Evolutionary conservation across 148 eudicot genomes (phyloP).

Genomic region (Arbutus unedo): DNA sequence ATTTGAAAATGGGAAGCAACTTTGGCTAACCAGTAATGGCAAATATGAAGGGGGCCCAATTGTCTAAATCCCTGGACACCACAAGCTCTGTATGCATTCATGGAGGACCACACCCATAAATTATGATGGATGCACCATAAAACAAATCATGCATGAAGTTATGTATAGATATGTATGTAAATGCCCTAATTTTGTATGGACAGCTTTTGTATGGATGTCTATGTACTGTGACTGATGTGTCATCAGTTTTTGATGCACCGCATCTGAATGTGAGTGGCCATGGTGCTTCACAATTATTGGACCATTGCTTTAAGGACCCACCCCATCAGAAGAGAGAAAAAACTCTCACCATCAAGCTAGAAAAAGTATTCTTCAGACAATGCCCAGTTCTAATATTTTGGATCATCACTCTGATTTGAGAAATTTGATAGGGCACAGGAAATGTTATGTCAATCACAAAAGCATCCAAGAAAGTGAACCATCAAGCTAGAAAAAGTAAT

Average conservation of each 20-base stretch:
- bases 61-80: neutral
- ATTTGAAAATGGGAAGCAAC: neutral
- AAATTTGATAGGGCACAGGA: neutral
- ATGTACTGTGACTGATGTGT: neutral
- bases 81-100: neutral
- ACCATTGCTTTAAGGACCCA: neutral
- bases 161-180: too few species aligned
- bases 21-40: neutral
- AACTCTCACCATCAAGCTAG: neutral
- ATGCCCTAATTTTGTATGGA: neutral
- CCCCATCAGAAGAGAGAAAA: neutral
- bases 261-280: conserved; percentile 1
- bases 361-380: neutral
- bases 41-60: neutral
- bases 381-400: neutral
- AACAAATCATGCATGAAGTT: neutral
- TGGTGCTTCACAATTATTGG: neutral
- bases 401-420: neutral
- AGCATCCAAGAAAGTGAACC: neutral
- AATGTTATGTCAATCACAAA: too few species aligned
- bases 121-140: neutral
- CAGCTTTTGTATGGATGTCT: neutral
- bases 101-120: neutral
- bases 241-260: neutral
- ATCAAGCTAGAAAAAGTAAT: neutral